Evolutionary conservation across 805 yeast species (phyloP).

Genomic region (Saccharomycopsis fibuligera): DNA sequence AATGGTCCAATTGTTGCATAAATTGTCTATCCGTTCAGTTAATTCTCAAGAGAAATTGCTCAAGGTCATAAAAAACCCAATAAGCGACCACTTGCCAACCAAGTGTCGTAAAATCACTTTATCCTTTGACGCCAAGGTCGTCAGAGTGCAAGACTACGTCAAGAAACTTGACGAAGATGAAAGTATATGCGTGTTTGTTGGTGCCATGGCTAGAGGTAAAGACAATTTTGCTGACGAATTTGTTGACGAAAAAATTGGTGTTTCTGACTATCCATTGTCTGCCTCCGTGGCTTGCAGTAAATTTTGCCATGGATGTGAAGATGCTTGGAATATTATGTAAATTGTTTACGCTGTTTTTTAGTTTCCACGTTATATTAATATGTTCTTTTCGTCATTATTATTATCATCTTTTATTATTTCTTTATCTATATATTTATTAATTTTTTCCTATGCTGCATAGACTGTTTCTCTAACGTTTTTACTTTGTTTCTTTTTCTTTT

Average conservation of each 20-base stretch:
- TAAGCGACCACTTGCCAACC: conserved; percentile 93
- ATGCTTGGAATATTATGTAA: conserved; percentile 78
- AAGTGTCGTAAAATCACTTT: conserved; percentile 91
- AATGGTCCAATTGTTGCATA: conserved; percentile 94
- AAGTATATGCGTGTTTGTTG: conserved; percentile 95
- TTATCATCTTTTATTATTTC: background rate
- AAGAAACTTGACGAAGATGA: conserved; percentile 74
- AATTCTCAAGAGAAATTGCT: conserved; percentile 91
- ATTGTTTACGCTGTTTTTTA: background rate
- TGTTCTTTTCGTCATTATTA: background rate
- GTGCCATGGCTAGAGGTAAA: conserved; percentile 98
- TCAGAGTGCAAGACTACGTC: conserved; percentile 84
- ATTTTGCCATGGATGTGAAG: conserved; percentile 98
- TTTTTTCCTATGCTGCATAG: too few species aligned
- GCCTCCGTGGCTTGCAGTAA: conserved; percentile 98
- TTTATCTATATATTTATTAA: too few species aligned
- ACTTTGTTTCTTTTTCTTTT: too few species aligned
- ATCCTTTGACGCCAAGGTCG: conserved; percentile 85
- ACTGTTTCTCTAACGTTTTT: too few species aligned
- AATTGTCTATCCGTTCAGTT: conserved; percentile 87
- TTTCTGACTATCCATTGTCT: conserved; percentile 89
- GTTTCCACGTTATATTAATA: background rate
- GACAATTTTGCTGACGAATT: conserved; percentile 96
- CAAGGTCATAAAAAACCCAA: conserved; percentile 93
- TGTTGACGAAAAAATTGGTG: conserved; percentile 94